Conservation (phyloP, 306 rosid genomes). For the Canavalia gladiata region DNA sequence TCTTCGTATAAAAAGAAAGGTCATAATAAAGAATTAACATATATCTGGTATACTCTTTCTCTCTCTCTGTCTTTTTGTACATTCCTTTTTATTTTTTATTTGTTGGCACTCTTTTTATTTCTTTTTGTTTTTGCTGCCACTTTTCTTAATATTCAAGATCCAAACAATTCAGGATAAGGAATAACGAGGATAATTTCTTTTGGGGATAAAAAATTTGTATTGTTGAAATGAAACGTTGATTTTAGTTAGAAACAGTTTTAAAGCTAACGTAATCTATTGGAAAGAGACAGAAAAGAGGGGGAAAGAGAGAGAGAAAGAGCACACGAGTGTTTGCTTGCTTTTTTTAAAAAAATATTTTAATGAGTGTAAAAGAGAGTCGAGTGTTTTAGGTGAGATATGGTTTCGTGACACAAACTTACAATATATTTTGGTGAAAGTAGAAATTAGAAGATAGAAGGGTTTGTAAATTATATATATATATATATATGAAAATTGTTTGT, state of each 20-base stretch:
- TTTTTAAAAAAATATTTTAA: neutral
- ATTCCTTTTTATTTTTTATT: too few species aligned
- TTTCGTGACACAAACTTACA: conserved; percentile 15
- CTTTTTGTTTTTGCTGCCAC: too few species aligned
- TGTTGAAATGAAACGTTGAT: neutral
- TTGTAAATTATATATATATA: neutral
- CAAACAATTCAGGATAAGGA: too few species aligned
- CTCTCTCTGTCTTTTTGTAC: too few species aligned
- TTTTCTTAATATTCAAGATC: too few species aligned
- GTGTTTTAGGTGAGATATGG: conserved; percentile 49
- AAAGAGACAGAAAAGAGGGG: conserved; percentile 6
- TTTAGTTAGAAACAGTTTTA: conserved; percentile 46
- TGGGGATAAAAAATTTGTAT: neutral
- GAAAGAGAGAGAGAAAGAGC: conserved; percentile 9
- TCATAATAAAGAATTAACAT: neutral
- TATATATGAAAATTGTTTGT: neutral
- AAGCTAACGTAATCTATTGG: conserved; percentile 23
- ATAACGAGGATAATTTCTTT: too few species aligned
- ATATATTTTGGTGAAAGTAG: conserved; percentile 8
- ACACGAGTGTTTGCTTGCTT: neutral
- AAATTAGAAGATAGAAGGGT: neutral
- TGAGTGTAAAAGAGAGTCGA: neutral
- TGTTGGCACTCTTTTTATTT: too few species aligned
- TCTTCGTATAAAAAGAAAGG: neutral
- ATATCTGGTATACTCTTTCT: too few species aligned